Evolutionary conservation across 805 yeast genomes (phyloP).

Genomic region (Starmerella powellii): DNA sequence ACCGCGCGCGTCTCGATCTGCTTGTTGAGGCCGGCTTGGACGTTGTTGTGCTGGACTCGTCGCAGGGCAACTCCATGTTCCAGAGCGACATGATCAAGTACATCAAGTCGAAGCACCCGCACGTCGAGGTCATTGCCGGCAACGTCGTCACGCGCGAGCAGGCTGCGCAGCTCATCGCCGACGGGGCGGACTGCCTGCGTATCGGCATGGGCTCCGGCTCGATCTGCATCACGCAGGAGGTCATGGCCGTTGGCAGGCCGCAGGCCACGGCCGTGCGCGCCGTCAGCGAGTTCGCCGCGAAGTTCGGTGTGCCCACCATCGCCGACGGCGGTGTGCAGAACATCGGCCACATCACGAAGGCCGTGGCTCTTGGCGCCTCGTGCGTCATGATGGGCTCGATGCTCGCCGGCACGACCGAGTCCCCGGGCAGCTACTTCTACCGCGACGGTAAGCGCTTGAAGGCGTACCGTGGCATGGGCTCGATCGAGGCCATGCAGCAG

Average conservation of each 20-base stretch:
- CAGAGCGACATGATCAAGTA: slow-evolving; percentile 87
- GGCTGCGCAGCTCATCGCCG: slow-evolving; percentile 87
- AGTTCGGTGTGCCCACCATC: slow-evolving; percentile 95
- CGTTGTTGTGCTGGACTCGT: slow-evolving; percentile 88
- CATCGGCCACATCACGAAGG: slow-evolving; percentile 97
- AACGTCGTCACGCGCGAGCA: slow-evolving; percentile 98
- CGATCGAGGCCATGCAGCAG: slow-evolving; percentile 94
- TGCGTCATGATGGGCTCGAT: slow-evolving; percentile 99
- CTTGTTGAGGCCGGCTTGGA: slow-evolving; percentile 94
- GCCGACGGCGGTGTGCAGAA: slow-evolving; percentile 99
- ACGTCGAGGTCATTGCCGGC: slow-evolving; percentile 87
- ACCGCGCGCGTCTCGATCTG: slow-evolving; percentile 68
- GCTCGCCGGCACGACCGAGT: slow-evolving; percentile 95
- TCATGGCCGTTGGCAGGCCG: slow-evolving; percentile 99
- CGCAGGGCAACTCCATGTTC: slow-evolving; percentile 94
- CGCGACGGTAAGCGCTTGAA: slow-evolving; percentile 96
- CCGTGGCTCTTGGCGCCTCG: slow-evolving; percentile 92
- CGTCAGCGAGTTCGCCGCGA: slow-evolving; percentile 85
- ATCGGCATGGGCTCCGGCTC: slow-evolving; percentile 99
- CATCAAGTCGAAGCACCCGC: slow-evolving; percentile 71
- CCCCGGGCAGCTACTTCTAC: slow-evolving; percentile 97
- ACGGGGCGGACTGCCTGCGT: slow-evolving; percentile 96
- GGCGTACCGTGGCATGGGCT: slow-evolving; percentile 98
- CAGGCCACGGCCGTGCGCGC: slow-evolving; percentile 98
- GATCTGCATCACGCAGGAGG: slow-evolving; percentile 98